Evolutionary conservation across 305 asterid species (phyloP), one percentile per base, ranked within the genome.

Genomic region (Plantago coronopus): DNA sequence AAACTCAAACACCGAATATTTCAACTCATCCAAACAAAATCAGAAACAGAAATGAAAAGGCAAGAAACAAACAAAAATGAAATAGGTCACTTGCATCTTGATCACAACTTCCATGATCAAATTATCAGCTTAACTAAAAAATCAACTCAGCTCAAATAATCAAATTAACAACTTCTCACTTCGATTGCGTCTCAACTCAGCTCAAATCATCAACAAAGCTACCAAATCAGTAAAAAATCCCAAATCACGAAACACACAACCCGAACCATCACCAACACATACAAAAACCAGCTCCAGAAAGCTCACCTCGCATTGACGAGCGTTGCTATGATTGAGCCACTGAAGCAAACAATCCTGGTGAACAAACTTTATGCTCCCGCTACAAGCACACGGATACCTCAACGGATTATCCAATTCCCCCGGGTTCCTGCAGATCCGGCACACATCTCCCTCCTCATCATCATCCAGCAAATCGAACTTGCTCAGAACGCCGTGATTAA

Each of bases 271-370:
- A 25, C 29, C 29, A 25, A 2, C 3, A 25, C 2, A 45, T 45
- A 0, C n/a, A n/a, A 45, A 15, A 16, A 45, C 16, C 21, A 62
- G 56, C 25, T 25, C 22, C 17, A 20, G 29, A 65, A 20, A 17
- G 47, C 76, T 18, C 57, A 91, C 98, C 96, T 93, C 98, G 91
- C 98, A 93, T 48, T 89, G 94, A 58, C 97, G 91, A 68, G 98
- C 97, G 83, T 93, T 93, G 70, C 99, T 93, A 62, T 93, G 99
- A 79, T 83, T 93, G 53, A 93, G 97, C 99, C 99, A 93, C 87
- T 89, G 99, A 59, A 93, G 94, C 49, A 93, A 88, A 74, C 99
- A 93, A 65, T 93, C 97, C 78, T 93, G 99, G 64, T 93, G 99
- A 64, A 93, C 99, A 66, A 77, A 93, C 68, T 93, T 93, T 69